Evolutionary conservation across 331 rosid genomes (phyloP).

Genomic region (Acacia pycnantha): DNA sequence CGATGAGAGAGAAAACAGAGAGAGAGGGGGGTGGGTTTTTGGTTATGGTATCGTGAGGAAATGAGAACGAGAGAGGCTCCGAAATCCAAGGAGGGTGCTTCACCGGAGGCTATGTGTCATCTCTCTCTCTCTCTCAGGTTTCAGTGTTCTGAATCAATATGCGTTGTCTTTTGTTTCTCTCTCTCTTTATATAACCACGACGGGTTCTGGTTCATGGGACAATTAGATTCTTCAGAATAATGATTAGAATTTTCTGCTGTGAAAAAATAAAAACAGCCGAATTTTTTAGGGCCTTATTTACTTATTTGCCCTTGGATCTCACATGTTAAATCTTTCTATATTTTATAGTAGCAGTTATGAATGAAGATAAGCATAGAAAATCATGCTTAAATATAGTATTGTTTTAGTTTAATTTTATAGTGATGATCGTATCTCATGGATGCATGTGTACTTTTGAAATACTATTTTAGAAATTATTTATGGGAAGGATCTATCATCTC

Average conservation of each 20-base stretch:
- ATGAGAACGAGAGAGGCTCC: slow-evolving; percentile 10
- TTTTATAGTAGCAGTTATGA: background rate
- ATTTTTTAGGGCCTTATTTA: background rate
- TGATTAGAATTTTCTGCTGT: background rate
- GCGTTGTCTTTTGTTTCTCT: background rate
- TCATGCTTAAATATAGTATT: background rate
- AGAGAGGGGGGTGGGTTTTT: background rate
- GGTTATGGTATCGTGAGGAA: background rate
- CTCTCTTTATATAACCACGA: background rate
- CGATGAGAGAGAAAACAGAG: background rate
- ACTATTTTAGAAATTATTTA: background rate
- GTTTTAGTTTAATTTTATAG: background rate
- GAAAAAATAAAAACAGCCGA: background rate
- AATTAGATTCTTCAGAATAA: background rate
- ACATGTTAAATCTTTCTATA: too few species aligned
- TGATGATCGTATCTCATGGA: background rate
- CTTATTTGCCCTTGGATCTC: background rate
- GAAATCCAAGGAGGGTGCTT: slow-evolving; percentile 29
- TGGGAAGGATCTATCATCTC: background rate
- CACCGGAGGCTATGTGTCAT: slow-evolving; percentile 25
- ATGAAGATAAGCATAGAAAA: background rate
- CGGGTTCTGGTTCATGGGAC: background rate
- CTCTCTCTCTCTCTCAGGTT: background rate
- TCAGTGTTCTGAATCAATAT: background rate
- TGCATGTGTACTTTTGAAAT: background rate